Evolutionary conservation across 1,139 yeast genomes (phyloP).

Genomic region (Geotrichum aggregatum): DNA sequence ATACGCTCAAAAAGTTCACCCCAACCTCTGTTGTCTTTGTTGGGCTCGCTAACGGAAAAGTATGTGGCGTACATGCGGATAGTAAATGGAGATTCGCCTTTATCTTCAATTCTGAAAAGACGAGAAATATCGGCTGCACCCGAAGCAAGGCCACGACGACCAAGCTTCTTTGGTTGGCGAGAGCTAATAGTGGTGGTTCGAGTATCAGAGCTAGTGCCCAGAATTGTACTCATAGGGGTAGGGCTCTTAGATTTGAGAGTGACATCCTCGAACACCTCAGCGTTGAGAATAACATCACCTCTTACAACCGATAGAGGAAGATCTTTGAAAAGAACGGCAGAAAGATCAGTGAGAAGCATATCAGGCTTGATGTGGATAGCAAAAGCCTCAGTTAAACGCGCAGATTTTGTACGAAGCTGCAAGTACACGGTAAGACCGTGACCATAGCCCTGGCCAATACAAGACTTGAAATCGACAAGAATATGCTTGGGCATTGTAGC

Average conservation of each 20-base stretch:
- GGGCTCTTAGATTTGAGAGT: conserved; percentile 26
- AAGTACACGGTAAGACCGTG: conserved; percentile 68
- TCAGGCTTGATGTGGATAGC: conserved; percentile 64
- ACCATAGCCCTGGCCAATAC: conserved; percentile 52
- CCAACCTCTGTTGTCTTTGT: conserved; percentile 67
- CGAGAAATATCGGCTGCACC: conserved; percentile 86
- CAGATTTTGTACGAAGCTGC: conserved; percentile 62
- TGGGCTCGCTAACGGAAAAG: conserved; percentile 39
- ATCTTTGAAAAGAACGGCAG: conserved; percentile 77
- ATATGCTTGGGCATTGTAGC: conserved; percentile 62
- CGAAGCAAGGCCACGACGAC: conserved; percentile 79
- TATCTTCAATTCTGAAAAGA: conserved; percentile 63
- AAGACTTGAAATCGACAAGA: conserved; percentile 73
- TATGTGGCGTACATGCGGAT: conserved; percentile 72
- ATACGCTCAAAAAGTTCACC: conserved; percentile 81
- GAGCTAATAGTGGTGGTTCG: conserved; percentile 7
- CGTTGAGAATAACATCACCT: conserved; percentile 36
- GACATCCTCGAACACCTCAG: conserved; percentile 36
- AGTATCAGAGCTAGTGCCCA: conserved; percentile 14
- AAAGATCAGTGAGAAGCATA: conserved; percentile 58
- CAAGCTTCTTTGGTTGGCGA: conserved; percentile 29
- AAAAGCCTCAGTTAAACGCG: conserved; percentile 75
- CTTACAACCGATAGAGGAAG: conserved; percentile 57
- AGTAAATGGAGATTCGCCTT: conserved; percentile 63
- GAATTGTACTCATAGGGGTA: conserved; percentile 18